Evolutionary conservation across 1,284 basidiomycete species (phyloP).

Genomic region (Volvariella volvacea): DNA sequence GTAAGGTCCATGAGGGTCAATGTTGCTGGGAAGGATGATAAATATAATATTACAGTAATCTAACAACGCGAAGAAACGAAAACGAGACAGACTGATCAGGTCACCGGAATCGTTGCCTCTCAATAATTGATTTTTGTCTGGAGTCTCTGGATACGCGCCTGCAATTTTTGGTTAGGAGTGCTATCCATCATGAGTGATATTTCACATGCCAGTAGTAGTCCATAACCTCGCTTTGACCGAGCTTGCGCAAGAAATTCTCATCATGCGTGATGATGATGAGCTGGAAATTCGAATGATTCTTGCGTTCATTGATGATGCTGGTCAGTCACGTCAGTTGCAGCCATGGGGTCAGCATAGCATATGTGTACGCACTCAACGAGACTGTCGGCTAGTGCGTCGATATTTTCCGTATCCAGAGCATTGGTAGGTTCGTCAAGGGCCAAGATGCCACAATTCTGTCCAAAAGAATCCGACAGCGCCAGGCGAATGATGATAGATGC

Average conservation of each 20-base stretch:
- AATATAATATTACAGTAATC: background rate
- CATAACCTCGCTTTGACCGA: conserved; percentile 84
- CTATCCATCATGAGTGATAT: conserved; percentile 6
- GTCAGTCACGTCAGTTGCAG: conserved; percentile 5
- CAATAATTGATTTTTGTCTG: conserved; percentile 69
- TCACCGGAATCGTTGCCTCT: conserved; percentile 59
- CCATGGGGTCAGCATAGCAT: conserved; percentile 4
- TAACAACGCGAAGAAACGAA: conserved; percentile 3
- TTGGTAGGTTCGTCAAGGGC: conserved; percentile 99
- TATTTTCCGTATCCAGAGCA: conserved; percentile 94
- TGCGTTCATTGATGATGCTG: conserved; percentile 90
- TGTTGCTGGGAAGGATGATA: background rate
- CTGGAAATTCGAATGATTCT: conserved; percentile 90
- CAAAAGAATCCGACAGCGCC: conserved; percentile 96
- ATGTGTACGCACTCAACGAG: conserved; percentile 75
- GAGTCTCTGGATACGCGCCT: conserved; percentile 47
- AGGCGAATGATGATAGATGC: conserved; percentile 99
- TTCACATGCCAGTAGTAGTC: conserved; percentile 81
- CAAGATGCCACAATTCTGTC: conserved; percentile 95
- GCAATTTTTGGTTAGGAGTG: conserved; percentile 6
- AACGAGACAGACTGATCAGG: background rate
- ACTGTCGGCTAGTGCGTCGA: conserved; percentile 87
- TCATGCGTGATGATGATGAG: conserved; percentile 97
- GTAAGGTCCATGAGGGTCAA: too few relatives aligned
- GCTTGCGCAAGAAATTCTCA: conserved; percentile 79